phyloP scores from a whole-genome alignment of 805 yeast genomes.

The Wickerhamomyces mucosus region DNA sequence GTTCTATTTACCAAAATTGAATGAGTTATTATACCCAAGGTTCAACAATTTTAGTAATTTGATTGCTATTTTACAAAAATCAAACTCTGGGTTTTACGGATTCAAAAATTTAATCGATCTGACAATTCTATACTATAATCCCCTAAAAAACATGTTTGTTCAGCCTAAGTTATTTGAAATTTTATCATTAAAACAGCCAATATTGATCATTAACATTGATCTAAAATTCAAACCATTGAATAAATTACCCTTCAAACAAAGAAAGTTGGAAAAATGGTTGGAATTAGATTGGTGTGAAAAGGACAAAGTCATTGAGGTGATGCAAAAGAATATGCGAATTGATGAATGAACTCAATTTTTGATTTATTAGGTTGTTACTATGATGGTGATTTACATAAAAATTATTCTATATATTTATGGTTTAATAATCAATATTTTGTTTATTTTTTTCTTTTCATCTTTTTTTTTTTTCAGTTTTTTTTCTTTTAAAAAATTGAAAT shows the following conservation, averaged over 20 bases:
- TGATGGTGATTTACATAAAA: too few relatives aligned
- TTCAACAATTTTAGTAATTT: slow-evolving; percentile 48
- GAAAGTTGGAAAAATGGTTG: slow-evolving; percentile 62
- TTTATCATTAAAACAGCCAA: slow-evolving; percentile 23
- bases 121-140: slow-evolving; percentile 29
- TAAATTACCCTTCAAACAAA: slow-evolving; percentile 42
- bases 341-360: slow-evolving; percentile 1
- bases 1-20: slow-evolving; percentile 50
- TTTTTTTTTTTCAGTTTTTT: too few relatives aligned
- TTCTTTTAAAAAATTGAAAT: too few relatives aligned
- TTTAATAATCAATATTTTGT: too few relatives aligned
- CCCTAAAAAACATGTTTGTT: slow-evolving; percentile 20
- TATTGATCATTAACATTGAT: slow-evolving; percentile 19
- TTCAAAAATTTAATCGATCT: slow-evolving; percentile 22
- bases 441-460: too few relatives aligned
- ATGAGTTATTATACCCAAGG: slow-evolving; percentile 69
- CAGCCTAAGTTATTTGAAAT: slow-evolving; percentile 30
- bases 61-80: slow-evolving; percentile 18
- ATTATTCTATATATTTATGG: too few relatives aligned
- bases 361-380: background rate
- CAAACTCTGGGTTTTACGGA: slow-evolving; percentile 2
- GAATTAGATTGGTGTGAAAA: slow-evolving; percentile 67
- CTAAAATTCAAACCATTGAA: slow-evolving; percentile 25
- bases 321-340: slow-evolving; percentile 25
- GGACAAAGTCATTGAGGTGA: slow-evolving; percentile 39